Evolutionary conservation across 2,329 filamentous ascomycete genomes (phyloP).

Genomic region (Zalaria sp.): DNA sequence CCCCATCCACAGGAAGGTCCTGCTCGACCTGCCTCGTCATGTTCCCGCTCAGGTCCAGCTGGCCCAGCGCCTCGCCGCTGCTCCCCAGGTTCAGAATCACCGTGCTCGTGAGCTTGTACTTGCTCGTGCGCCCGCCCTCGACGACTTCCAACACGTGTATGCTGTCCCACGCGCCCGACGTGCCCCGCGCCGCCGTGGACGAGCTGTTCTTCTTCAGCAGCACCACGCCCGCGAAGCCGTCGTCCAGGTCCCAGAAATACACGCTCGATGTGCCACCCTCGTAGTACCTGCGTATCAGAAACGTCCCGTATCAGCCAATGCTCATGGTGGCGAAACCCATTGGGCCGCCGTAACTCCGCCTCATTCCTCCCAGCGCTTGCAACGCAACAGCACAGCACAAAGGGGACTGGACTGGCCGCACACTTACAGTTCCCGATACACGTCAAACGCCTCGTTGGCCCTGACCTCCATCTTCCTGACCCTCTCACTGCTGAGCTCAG

Average conservation of each 20-base stretch:
- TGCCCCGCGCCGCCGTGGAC: conserved; percentile 19
- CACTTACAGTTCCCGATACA: conserved; percentile 73
- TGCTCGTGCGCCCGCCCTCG: conserved; percentile 61
- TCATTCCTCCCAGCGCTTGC: too few relatives aligned
- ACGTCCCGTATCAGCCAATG: too few relatives aligned
- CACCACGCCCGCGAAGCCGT: conserved; percentile 93
- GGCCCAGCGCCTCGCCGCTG: conserved; percentile 53
- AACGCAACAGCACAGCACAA: too few relatives aligned
- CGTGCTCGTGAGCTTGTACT: conserved; percentile 96
- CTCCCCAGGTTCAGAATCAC: conserved; percentile 82
- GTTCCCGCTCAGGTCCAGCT: conserved; percentile 88
- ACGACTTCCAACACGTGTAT: conserved; percentile 98
- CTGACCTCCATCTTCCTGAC: conserved; percentile 87
- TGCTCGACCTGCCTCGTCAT: conserved; percentile 95
- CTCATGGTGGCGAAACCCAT: too few relatives aligned
- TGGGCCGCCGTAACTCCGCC: too few relatives aligned
- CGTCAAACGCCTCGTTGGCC: conserved; percentile 91
- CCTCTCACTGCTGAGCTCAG: conserved; percentile 76
- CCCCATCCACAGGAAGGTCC: conserved; percentile 56
- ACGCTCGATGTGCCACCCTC: conserved; percentile 93
- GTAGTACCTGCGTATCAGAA: conserved; percentile 49
- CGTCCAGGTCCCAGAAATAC: conserved; percentile 96
- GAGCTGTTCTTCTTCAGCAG: conserved; percentile 64
- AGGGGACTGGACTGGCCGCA: too few relatives aligned
- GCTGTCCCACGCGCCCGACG: conserved; percentile 84